Conservation (phyloP, 768 basidiomycete species). For the Tremella yokohamensis region DNA sequence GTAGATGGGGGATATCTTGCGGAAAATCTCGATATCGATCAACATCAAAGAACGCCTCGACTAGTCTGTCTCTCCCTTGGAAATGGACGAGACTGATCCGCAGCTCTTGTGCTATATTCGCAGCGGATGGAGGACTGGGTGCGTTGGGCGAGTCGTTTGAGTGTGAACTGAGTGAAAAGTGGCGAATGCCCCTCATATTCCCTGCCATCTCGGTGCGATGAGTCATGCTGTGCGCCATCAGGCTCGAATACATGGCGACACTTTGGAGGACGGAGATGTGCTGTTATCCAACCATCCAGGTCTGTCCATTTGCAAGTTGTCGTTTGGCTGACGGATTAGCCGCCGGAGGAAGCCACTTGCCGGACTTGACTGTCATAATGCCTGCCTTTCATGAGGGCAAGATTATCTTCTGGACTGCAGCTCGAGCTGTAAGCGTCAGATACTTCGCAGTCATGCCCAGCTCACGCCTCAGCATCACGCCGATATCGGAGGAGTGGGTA, state of each 20-base stretch:
- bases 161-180: background rate
- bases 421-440: conserved; percentile 56
- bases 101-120: conserved; percentile 74
- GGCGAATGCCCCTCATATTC: background rate
- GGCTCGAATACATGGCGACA: conserved; percentile 21
- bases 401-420: conserved; percentile 67
- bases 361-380: conserved; percentile 89
- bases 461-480: conserved; percentile 66
- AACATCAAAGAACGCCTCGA: conserved; percentile 96
- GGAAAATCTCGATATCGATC: conserved; percentile 86
- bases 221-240: conserved; percentile 31
- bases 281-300: conserved; percentile 65
- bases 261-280: conserved; percentile 76
- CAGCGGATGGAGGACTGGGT: conserved; percentile 85
- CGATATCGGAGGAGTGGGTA: conserved; percentile 54
- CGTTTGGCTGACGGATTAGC: background rate
- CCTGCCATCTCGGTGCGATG: conserved; percentile 29
- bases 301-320: background rate
- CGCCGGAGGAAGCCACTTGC: conserved; percentile 59
- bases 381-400: conserved; percentile 70
- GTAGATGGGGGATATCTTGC: conserved; percentile 86
- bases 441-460: background rate
- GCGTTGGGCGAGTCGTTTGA: conserved; percentile 67
- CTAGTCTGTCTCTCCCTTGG: conserved; percentile 56
- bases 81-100: background rate